These are phyloP conservation scores for Pichia sp. DNA, from an alignment of 1,139 yeast species.

Conservation along the genomic window DNA sequence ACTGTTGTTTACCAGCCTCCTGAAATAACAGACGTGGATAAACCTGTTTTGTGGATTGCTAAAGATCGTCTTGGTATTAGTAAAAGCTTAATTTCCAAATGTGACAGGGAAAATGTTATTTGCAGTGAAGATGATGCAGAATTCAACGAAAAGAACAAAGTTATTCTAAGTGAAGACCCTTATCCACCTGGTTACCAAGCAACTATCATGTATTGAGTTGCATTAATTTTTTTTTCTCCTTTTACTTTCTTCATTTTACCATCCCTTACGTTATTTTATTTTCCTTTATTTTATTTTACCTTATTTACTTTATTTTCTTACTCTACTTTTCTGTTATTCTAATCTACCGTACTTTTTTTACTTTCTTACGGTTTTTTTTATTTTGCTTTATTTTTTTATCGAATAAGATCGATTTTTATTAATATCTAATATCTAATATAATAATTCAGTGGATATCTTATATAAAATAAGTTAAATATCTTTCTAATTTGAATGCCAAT, in stretches of 20 bases:
- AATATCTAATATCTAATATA: not conserved
- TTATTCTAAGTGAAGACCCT: slow-evolving; percentile 52
- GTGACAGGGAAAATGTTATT: slow-evolving; percentile 31
- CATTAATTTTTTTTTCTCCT: slow-evolving; percentile 3
- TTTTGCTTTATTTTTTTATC: not conserved
- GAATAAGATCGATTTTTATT: not conserved
- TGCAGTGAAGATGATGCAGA: slow-evolving; percentile 58
- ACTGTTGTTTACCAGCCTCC: slow-evolving; percentile 61
- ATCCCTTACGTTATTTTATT: not conserved
- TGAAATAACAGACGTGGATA: slow-evolving; percentile 47
- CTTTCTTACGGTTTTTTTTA: not conserved
- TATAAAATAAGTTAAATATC: no score
- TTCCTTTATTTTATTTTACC: not conserved
- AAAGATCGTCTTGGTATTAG: slow-evolving; percentile 80
- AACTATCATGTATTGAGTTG: slow-evolving; percentile 9
- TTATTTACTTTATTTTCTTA: not conserved
- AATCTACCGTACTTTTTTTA: not conserved
- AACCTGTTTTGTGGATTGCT: slow-evolving; percentile 85
- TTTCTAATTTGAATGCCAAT: no score
- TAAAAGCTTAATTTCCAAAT: slow-evolving; percentile 45
- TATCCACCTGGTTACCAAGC: slow-evolving; percentile 38
- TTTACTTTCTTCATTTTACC: slow-evolving; percentile 8
- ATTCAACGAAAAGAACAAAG: slow-evolving; percentile 53
- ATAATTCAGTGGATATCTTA: not conserved
- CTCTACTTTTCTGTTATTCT: not conserved